These are phyloP conservation scores for Talaromyces sp. DNA, from an alignment of 2,329 filamentous ascomycete genomes.

Conservation along the genomic window DNA sequence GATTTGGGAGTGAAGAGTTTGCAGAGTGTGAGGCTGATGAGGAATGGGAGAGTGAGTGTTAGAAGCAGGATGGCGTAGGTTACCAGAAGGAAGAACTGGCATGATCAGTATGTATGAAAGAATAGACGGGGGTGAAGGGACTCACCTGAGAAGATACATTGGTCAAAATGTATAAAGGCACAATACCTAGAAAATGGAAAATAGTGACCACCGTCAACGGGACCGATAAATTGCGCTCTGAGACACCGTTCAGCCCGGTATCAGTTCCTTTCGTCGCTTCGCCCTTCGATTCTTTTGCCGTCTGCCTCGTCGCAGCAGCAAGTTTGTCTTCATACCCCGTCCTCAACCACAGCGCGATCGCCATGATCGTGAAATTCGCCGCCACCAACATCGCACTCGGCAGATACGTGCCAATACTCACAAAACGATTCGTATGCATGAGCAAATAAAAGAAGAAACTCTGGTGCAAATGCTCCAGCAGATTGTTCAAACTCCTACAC, in stretches of 20 bases:
- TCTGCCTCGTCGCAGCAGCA: constrained; percentile 3
- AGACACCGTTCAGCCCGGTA: constrained; percentile 24
- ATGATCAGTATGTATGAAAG: constrained; percentile 17
- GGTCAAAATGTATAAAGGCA: constrained; percentile 87
- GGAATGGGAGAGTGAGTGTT: constrained; percentile 55
- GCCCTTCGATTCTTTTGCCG: constrained; percentile 20
- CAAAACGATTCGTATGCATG: constrained; percentile 86
- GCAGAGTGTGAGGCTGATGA: constrained; percentile 56
- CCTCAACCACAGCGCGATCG: constrained; percentile 88
- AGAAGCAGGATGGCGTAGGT: constrained; percentile 57
- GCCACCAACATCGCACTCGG: constrained; percentile 97
- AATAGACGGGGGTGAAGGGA: constrained; percentile 10
- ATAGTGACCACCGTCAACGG: constrained; percentile 67
- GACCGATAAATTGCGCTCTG: constrained; percentile 42
- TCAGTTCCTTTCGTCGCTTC: constrained; percentile 15
- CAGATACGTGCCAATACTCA: constrained; percentile 95
- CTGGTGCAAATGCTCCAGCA: constrained; percentile 94
- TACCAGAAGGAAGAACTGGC: constrained; percentile 56
- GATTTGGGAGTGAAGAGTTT: constrained; percentile 51
- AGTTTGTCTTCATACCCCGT: constrained; percentile 58
- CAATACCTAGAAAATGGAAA: constrained; percentile 70
- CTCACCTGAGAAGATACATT: constrained; percentile 63
- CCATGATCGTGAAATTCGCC: constrained; percentile 91
- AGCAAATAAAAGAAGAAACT: constrained; percentile 99
- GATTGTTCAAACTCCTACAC: constrained; percentile 90